Conservation (phyloP, 495 filamentous ascomycete genomes). For the Lasiosphaeria hispida region DNA sequence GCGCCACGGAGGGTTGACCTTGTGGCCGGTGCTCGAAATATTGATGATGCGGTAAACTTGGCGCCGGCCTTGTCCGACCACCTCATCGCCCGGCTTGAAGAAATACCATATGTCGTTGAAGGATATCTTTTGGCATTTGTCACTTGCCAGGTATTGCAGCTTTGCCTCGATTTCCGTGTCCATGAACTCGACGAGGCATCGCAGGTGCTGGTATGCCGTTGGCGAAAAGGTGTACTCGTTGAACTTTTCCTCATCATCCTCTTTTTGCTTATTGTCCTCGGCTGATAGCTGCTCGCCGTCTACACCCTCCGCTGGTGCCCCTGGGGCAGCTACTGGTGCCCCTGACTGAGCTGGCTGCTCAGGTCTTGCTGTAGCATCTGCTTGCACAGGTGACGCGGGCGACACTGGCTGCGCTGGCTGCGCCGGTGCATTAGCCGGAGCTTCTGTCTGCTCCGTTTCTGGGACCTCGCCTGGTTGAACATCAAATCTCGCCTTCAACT, state of each 20-base stretch:
- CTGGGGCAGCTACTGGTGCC: neutral
- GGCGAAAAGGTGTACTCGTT: constrained; percentile 16
- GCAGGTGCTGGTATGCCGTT: constrained; percentile 29
- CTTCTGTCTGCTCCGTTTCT: neutral
- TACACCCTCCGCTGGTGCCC: no score
- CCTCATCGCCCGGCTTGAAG: constrained; percentile 38
- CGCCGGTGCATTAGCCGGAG: no score
- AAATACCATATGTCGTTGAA: constrained; percentile 44
- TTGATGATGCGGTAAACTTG: constrained; percentile 33
- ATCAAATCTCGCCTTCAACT: constrained; percentile 22
- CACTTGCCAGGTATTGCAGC: constrained; percentile 10
- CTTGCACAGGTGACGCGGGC: no score
- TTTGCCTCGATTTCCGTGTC: constrained; percentile 25
- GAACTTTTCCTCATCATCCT: constrained; percentile 6
- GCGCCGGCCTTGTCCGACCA: constrained; percentile 19
- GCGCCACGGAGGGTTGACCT: constrained; percentile 15
- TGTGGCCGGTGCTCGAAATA: constrained; percentile 23
- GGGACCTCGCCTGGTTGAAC: neutral
- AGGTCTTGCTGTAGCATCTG: neutral
- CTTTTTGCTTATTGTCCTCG: neutral
- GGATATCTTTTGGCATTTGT: constrained; percentile 25
- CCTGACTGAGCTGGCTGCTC: neutral
- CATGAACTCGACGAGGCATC: constrained; percentile 30
- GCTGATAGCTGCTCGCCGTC: no score
- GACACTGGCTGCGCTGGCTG: no score